Conservation (phyloP, 2,329 filamentous ascomycete genomes). For the Botrytis porri region DNA sequence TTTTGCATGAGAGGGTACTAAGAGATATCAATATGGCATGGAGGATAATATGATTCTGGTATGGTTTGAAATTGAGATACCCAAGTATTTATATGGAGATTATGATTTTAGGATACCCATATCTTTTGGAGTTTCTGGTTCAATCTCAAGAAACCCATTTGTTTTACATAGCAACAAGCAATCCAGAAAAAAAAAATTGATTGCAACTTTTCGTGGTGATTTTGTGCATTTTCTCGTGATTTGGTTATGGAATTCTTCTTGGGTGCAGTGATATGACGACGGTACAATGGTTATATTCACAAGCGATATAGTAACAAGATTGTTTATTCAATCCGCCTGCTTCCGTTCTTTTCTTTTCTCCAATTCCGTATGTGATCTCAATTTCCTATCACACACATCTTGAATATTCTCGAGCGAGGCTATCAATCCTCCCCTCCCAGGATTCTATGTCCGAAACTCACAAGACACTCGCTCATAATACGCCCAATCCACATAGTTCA, state of each 20-base stretch:
- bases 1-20: no score
- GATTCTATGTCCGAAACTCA: neutral
- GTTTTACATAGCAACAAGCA: neutral
- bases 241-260: neutral
- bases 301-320: neutral
- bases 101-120: neutral
- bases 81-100: neutral
- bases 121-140: neutral
- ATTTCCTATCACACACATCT: neutral
- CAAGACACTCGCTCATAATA: neutral
- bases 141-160: neutral
- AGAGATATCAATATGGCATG: neutral
- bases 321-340: neutral
- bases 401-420: neutral
- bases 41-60: no score
- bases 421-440: neutral
- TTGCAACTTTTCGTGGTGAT: neutral
- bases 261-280: neutral
- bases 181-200: neutral
- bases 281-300: neutral
- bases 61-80: neutral
- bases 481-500: neutral
- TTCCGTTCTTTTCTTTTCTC: neutral
- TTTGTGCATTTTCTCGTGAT: neutral
- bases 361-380: neutral